Conservation (phyloP, 768 basidiomycete genomes). For the Podaxis sp. region DNA sequence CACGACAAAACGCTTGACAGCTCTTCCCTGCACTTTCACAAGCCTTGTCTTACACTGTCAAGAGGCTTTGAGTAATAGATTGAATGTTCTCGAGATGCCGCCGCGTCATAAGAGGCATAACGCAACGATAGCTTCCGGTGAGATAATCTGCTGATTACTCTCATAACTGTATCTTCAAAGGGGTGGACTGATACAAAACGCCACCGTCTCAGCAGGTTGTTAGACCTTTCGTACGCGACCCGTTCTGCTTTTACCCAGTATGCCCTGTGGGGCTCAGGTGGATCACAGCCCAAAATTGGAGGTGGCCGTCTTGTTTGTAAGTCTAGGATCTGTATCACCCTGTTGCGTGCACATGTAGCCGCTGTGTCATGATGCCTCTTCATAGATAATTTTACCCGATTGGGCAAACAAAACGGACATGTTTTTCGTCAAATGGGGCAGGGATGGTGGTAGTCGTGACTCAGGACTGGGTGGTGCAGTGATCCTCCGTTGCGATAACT, state of each 20-base stretch:
- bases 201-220: too few species aligned
- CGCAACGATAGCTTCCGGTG: background rate
- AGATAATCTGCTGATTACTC: background rate
- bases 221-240: background rate
- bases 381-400: background rate
- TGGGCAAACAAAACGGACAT: background rate
- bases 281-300: too few species aligned
- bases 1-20: background rate
- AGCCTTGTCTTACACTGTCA: background rate
- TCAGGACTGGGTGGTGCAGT: background rate
- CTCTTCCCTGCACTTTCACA: slow-evolving; percentile 1
- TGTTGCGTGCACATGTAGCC: background rate
- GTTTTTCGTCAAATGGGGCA: background rate
- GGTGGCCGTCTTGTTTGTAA: background rate
- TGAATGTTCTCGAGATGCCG: background rate
- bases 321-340: background rate
- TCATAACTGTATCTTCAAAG: background rate
- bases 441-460: background rate
- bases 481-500: background rate
- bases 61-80: background rate
- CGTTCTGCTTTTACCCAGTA: background rate
- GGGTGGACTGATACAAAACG: too few species aligned
- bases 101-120: slow-evolving; percentile 2
- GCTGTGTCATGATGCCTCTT: background rate
- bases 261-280: background rate